Base-by-base conservation (phyloP, 179 eudicot genomes). In the Heliamphora pulchella region DNA sequence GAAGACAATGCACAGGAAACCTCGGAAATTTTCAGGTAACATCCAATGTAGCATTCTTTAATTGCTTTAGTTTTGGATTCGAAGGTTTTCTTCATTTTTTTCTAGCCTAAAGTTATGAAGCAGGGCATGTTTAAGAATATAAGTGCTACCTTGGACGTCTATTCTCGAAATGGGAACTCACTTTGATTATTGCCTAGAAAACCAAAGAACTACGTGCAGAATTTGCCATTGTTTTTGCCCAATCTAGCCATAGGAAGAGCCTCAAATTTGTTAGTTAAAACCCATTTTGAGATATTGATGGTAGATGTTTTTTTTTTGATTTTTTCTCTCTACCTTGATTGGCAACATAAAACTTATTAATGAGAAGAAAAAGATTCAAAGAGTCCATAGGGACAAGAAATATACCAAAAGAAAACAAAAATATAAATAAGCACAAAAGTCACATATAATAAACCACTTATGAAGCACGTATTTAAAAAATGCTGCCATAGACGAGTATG, bases 21-120 rank as follows among this genome's bases (percentile, higher is more conserved):
- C 78, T 85, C 91, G 6, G 89, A 91, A 79, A 81, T 90, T 70
- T 88, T 88, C 63, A 87, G 98, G 97, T 94, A 75, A 74, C 65
- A 59, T 13, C 5, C 4, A 54, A 41, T 8, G 4, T 20, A 18
- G 55, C 20, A 59, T 77, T 47, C 10, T 8, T 39, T 22, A 47
- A 8, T 62, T 50, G 7, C n/a, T 46, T 76, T 54, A 2, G 7
- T 68, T 20, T 43, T 70, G 53, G 8, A 53, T 67, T 5, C 3
- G 9, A 39, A n/a, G 4, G 2, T 50, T 57, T 50, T 66, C 47
- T 78, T 75, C 2, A 41, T 58, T 63, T 10, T 0, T 4, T 5
- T 17, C 50, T 17, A 11, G 1, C 8, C 8, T 41, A 0, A 64
- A 63, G 31, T 58, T 59, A 74, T 11, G 11, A 13, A 41, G 3